phyloP scores from a whole-genome alignment of 2,329 filamentous ascomycete genomes.

The Leptographium lundbergii region DNA sequence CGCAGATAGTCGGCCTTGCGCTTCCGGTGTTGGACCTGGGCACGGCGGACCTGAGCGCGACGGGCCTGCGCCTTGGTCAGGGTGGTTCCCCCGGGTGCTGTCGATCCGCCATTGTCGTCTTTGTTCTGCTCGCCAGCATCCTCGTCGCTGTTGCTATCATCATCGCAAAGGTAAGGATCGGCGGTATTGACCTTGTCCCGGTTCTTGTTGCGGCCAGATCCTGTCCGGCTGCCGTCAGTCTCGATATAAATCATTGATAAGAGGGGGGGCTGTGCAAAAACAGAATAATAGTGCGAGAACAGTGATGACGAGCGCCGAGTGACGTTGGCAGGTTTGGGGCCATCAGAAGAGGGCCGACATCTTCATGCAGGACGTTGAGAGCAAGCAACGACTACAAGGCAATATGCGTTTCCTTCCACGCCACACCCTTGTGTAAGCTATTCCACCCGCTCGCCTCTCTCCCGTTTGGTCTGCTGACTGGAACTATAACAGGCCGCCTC shows the following conservation, averaged over 20 bases:
- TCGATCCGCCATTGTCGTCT: not conserved
- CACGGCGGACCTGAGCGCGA: slow-evolving; percentile 37
- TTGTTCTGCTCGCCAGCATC: not conserved
- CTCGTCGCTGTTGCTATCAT: not conserved
- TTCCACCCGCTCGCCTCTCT: too few species aligned
- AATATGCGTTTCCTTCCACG: not conserved
- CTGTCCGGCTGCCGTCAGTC: not conserved
- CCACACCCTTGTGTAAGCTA: too few species aligned
- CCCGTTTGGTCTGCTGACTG: not conserved
- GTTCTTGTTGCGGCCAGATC: not conserved
- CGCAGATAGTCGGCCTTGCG: slow-evolving; percentile 43
- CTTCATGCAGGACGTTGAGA: too few species aligned
- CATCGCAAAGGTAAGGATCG: not conserved
- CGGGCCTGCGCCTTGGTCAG: slow-evolving; percentile 27
- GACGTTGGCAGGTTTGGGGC: not conserved
- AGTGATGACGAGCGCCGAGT: not conserved
- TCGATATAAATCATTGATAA: not conserved
- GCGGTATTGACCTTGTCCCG: not conserved
- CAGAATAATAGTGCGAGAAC: not conserved
- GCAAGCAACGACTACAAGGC: too few species aligned
- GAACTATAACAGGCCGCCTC: not conserved
- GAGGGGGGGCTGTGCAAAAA: not conserved
- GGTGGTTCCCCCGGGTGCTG: too few species aligned
- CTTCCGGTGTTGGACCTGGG: slow-evolving; percentile 42
- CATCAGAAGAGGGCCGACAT: not conserved